These are phyloP conservation scores for Colletotrichum zoysiae DNA, from an alignment of 2,329 filamentous ascomycete species.

Conservation along the genomic window DNA sequence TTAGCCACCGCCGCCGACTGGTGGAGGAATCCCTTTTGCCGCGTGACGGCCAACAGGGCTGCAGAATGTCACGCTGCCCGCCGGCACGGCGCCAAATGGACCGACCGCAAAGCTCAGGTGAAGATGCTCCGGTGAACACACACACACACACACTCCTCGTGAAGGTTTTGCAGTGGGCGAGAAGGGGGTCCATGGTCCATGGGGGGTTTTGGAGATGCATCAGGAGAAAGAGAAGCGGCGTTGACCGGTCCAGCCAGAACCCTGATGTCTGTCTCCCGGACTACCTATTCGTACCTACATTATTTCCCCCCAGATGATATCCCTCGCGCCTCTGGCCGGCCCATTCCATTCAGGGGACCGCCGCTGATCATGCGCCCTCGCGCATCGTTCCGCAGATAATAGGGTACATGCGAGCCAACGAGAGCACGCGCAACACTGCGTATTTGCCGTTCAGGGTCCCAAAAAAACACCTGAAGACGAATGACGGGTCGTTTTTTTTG, in stretches of 20 bases:
- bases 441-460: background rate
- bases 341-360: conserved; percentile 16
- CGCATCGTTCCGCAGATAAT: conserved; percentile 17
- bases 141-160: background rate
- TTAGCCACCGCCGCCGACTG: conserved; percentile 37
- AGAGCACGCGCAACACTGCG: conserved; percentile 7
- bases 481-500: background rate
- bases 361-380: conserved; percentile 37
- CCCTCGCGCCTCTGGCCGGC: background rate
- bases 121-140: background rate
- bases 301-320: conserved; percentile 6
- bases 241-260: background rate
- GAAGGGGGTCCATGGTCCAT: background rate
- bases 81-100: conserved; percentile 33
- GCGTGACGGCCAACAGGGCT: conserved; percentile 38
- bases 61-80: conserved; percentile 39
- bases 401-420: conserved; percentile 8
- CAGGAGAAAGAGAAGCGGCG: background rate
- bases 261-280: background rate
- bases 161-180: background rate
- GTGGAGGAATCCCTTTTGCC: conserved; percentile 35
- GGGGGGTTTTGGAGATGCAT: background rate
- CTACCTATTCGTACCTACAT: background rate
- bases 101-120: conserved; percentile 24
- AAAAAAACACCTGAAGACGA: conserved; percentile 3